Percentiles rank a stretch among this genome's conserved stretches.
Conservation (phyloP, 352 stramenopile species). For the Phytophthora hibernalis region DNA sequence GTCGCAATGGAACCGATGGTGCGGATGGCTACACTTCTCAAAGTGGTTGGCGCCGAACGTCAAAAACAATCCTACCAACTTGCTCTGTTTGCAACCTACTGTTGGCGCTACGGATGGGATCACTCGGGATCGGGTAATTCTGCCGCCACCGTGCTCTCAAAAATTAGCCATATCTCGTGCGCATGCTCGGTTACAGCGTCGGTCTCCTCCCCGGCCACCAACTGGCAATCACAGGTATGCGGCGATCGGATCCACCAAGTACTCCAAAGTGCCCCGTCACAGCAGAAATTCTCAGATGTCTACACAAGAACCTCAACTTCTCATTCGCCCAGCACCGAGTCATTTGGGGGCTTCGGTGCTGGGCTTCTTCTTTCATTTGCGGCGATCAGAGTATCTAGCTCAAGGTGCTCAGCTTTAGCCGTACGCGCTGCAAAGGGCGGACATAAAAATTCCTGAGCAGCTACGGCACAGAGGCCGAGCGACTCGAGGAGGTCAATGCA, state of each 20-base stretch:
- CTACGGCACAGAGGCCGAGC: no score
- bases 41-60: conserved; percentile 4
- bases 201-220: conserved; percentile 19
- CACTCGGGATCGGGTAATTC: conserved; percentile 8
- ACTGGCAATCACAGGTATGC: conserved; percentile 38
- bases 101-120: conserved; percentile 16
- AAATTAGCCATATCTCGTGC: conserved; percentile 17
- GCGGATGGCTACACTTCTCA: neutral
- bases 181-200: conserved; percentile 13
- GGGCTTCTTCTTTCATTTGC: conserved; percentile 31
- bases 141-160: conserved; percentile 20
- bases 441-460: neutral
- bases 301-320: no score
- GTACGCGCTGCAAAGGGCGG: conserved; percentile 3
- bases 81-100: neutral
- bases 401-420: neutral
- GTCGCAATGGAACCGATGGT: conserved; percentile 8
- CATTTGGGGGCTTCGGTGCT: conserved; percentile 39
- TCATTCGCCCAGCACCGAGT: conserved; percentile 38
- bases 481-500: no score
- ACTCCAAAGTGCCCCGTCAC: conserved; percentile 14
- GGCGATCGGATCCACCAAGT: conserved; percentile 5
- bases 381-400: conserved; percentile 29
- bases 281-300: conserved; percentile 10
- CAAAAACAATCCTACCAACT: conserved; percentile 9